phyloP scores from a whole-genome alignment of 2,329 filamentous ascomycete genomes.

The Cercospora brassicicola region DNA sequence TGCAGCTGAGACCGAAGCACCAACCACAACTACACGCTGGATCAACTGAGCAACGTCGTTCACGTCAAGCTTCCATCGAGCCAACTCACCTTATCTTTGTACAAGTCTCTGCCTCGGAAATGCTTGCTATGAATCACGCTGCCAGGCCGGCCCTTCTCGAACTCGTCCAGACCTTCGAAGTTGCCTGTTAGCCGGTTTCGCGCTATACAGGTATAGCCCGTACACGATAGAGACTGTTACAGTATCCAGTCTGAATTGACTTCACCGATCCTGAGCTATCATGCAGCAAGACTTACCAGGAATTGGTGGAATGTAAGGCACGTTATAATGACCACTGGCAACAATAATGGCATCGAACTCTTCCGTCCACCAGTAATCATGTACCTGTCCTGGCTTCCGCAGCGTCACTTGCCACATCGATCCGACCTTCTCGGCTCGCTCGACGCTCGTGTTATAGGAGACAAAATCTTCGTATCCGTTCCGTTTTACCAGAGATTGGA shows the following conservation, averaged over 20 bases:
- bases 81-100: constrained; percentile 41
- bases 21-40: constrained; percentile 59
- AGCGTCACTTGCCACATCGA: constrained; percentile 23
- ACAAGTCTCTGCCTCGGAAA: constrained; percentile 51
- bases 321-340: constrained; percentile 61
- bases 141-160: constrained; percentile 49
- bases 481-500: constrained; percentile 54
- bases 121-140: constrained; percentile 59
- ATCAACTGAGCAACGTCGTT: not conserved
- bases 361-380: constrained; percentile 64
- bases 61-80: too few relatives aligned
- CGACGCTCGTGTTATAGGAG: constrained; percentile 62
- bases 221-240: not conserved
- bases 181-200: not conserved
- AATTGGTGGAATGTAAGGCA: constrained; percentile 57
- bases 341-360: constrained; percentile 63
- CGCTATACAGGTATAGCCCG: too few relatives aligned
- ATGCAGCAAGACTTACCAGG: constrained; percentile 22
- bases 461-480: constrained; percentile 57
- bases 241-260: too few relatives aligned
- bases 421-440: constrained; percentile 54
- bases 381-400: constrained; percentile 17
- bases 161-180: constrained; percentile 47
- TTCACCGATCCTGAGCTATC: not conserved
- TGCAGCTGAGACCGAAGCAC: constrained; percentile 64